Percentiles rank a stretch among this genome's conserved stretches.
Evolutionary conservation across 257 asterid genomes (phyloP).

Genomic region (Jacaranda copaia): DNA sequence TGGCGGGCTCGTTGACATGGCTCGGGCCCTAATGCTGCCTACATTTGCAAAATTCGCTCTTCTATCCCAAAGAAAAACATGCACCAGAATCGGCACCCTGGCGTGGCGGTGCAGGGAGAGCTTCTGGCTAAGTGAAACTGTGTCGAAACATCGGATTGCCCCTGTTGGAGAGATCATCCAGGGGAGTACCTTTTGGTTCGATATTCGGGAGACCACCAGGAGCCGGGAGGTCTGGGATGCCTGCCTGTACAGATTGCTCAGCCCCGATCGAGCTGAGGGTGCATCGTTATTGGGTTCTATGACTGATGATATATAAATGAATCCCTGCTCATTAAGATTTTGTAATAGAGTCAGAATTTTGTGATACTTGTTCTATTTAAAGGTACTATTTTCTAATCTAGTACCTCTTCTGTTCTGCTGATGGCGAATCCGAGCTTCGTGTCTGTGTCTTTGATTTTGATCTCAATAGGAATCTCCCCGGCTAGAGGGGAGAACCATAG

Average conservation of each 20-base stretch:
- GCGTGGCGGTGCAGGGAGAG: slow-evolving; percentile 90
- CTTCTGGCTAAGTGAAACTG: slow-evolving; percentile 84
- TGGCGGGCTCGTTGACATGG: slow-evolving; percentile 52
- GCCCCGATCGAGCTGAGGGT: slow-evolving; percentile 78
- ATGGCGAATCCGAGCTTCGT: slow-evolving; percentile 89
- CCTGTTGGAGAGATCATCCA: slow-evolving; percentile 92
- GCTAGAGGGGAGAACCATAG: slow-evolving; percentile 88
- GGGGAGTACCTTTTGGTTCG: slow-evolving; percentile 81
- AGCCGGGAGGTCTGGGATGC: slow-evolving; percentile 57
- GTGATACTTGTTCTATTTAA: neutral
- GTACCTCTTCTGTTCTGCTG: slow-evolving; percentile 85
- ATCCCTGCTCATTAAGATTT: slow-evolving; percentile 61
- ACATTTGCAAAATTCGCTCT: slow-evolving; percentile 41
- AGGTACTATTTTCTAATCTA: neutral
- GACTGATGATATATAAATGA: slow-evolving; percentile 84
- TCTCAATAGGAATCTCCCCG: slow-evolving; percentile 81
- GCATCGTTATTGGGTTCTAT: slow-evolving; percentile 51
- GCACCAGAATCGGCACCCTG: slow-evolving; percentile 70
- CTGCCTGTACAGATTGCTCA: slow-evolving; percentile 59
- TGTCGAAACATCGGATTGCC: slow-evolving; percentile 82
- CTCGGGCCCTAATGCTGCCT: slow-evolving; percentile 61
- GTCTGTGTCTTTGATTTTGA: slow-evolving; percentile 73
- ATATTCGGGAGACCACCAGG: slow-evolving; percentile 71
- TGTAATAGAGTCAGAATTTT: neutral
- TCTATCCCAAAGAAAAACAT: slow-evolving; percentile 77